Base-by-base conservation (phyloP, 495 filamentous ascomycete species). In the Cercophora newfieldiana region DNA sequence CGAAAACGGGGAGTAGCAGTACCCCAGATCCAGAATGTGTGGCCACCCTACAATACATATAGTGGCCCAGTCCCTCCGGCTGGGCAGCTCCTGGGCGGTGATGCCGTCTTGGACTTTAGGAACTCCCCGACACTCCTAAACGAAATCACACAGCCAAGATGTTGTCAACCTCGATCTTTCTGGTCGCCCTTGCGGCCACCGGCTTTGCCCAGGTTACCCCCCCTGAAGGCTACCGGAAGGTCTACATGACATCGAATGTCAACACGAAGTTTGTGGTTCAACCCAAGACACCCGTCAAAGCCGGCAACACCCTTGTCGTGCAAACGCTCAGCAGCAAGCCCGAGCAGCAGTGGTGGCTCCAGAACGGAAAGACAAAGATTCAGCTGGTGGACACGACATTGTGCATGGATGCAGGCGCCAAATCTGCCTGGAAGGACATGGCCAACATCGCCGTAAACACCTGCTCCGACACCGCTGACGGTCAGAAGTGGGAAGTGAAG, bases 391-490 rank as follows among this genome's bases (percentile, higher is more conserved):
- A 69, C 66, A 82, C 75, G 4, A 77, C 71, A 7, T 75, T 85
- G 1, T 86, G 83, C 69, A 49, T 86, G 18, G 83, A 86, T 58
- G 83, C 73, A 3, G 83, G 83, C 26, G 75, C 76, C 24, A 77
- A 83, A 66, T 63, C 58, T 61, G 80, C 79, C 74, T 84, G 83
- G 82, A 84, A 81, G 72, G 82, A 84, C 64, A 84, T 85, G 83
- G 82, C 69, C 24, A 76, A 62, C 65, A 69, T 84, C 69, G 76
- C 63, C 37, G 44, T 85, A 22, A 76, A 77, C 47, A 71, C 75
- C 3, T 85, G 83, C 71, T 67, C 71, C 61, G 79, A 76, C 56
- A 78, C 75, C 33, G 72, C 65, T 18, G 71, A 68, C 5, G 74
- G 67, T 3, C 83, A 85, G 72, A 78, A 81, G 50, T 85, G 79